Evolutionary conservation across 805 yeast genomes (phyloP).

Genomic region (Candida montana): DNA sequence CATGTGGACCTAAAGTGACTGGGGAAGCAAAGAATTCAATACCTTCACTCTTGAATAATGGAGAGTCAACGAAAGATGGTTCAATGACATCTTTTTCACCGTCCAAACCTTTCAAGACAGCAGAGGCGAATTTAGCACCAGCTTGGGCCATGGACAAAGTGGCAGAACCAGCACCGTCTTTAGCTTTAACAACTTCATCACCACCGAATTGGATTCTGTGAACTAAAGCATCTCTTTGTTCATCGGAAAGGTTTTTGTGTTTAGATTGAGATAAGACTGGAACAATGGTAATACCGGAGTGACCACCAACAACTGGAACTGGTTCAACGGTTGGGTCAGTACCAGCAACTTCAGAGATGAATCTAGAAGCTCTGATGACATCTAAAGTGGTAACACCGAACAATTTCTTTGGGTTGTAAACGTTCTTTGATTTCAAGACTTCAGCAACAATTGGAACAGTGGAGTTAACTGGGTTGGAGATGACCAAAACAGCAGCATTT

Average conservation of each 20-base stretch:
- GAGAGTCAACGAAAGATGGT: constrained; percentile 73
- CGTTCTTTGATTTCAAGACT: constrained; percentile 61
- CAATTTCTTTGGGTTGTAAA: constrained; percentile 64
- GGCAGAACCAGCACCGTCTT: constrained; percentile 92
- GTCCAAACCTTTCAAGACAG: constrained; percentile 58
- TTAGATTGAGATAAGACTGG: constrained; percentile 84
- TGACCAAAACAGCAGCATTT: constrained; percentile 70
- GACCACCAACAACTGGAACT: constrained; percentile 80
- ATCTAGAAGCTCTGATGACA: constrained; percentile 78
- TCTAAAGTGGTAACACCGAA: constrained; percentile 91
- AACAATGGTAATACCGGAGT: constrained; percentile 91
- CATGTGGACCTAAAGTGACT: constrained; percentile 89
- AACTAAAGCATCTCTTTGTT: constrained; percentile 59
- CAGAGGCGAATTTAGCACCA: constrained; percentile 69
- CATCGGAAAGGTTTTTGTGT: constrained; percentile 60
- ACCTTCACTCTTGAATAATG: constrained; percentile 81
- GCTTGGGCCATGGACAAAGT: constrained; percentile 93
- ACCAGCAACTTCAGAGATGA: constrained; percentile 22
- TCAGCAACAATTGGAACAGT: constrained; percentile 87
- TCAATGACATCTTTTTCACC: constrained; percentile 62
- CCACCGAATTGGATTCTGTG: constrained; percentile 95
- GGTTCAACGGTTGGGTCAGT: constrained; percentile 38
- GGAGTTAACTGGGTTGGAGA: constrained; percentile 92
- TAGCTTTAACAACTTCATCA: constrained; percentile 91
- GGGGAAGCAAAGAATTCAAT: constrained; percentile 91